Evolutionary conservation across 345 rosid species (phyloP), one percentile per base, ranked within the genome.

Genomic region (Camelina neglecta): DNA sequence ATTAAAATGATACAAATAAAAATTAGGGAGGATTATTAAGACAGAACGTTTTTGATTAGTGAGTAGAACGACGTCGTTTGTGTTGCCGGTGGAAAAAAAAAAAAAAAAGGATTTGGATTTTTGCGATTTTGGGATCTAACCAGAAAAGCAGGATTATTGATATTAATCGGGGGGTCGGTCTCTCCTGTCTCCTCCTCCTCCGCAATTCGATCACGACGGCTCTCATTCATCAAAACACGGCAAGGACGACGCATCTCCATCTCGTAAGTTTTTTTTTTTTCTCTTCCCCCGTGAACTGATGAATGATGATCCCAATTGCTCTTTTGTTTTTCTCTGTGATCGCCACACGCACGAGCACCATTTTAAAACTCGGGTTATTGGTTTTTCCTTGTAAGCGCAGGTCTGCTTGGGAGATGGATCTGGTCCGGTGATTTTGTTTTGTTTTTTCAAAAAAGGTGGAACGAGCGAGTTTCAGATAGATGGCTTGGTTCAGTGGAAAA

Each of bases 401-500:
- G 79, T 53, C 8, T 71, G 53, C 8, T 71, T 4, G 31, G 55
- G 76, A 50, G 66, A 65, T 77, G 73, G 68, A 50, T 74, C 75
- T 67, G 59, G 59, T 69, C 73, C 56, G 72, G 44, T 81, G 77
- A 79, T 61, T 36, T 72, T 69, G 61, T 81, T 73, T 81, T 60
- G 24, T 53, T 45, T 36, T 36, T 36, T 18, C 18, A 18, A 18
- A 2, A 24, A 24, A 56, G 70, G 67, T 75, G 62, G 58, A 55
- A 29, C 75, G 49, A 50, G 49, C 75, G 49, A 50, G 49, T 26
- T 69, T 54, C 67, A 50, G 68, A 59, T 80, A 60, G 64, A 93
- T 96, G 99, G 96, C 99, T 79, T 96, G 99, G 99, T 96, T 96
- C 84, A 81, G 98, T 73, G 96, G 93, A 72, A 90, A 86, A 78